These are phyloP conservation scores for Eruca vesicaria DNA, from an alignment of 441 rosid genomes.

Conservation along the genomic window DNA sequence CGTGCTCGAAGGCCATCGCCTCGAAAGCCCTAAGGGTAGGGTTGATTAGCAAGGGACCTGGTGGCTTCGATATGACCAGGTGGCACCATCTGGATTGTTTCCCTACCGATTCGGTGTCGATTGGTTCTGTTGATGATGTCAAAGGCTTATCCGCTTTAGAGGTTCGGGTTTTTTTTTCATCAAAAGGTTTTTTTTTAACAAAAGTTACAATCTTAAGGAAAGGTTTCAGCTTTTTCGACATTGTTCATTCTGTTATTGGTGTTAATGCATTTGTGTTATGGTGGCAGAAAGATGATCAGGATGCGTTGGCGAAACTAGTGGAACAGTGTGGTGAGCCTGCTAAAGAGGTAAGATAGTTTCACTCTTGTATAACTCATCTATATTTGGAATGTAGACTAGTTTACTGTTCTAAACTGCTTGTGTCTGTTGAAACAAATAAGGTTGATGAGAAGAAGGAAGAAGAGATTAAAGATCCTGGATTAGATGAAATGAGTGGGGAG, in stretches of 20 bases:
- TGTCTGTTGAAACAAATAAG: neutral
- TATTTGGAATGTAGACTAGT: neutral
- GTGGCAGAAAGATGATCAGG: conserved; percentile 66
- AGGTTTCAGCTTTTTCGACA: neutral
- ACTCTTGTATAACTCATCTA: neutral
- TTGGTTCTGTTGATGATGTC: conserved; percentile 46
- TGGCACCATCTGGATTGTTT: conserved; percentile 84
- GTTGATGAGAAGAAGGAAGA: neutral
- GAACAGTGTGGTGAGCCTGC: conserved; percentile 31
- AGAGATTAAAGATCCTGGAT: neutral
- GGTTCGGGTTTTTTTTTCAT: conserved; percentile 22
- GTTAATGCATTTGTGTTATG: conserved; percentile 7
- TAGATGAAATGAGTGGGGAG: conserved; percentile 10
- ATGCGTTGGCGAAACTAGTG: conserved; percentile 60
- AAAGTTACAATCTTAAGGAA: neutral
- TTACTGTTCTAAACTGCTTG: neutral
- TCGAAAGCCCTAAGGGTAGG: conserved; percentile 66
- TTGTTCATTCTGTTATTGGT: neutral
- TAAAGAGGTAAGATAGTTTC: conserved; percentile 36
- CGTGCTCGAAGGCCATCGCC: conserved; percentile 54
- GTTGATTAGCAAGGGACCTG: conserved; percentile 52
- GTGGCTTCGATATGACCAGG: conserved; percentile 69
- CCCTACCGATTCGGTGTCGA: conserved; percentile 33
- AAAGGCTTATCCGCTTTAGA: conserved; percentile 58
- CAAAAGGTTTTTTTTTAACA: neutral